Evolutionary conservation across 768 basidiomycete genomes (phyloP), one percentile per base, ranked within the genome.

Genomic region (Neoboletus subvelutipes): DNA sequence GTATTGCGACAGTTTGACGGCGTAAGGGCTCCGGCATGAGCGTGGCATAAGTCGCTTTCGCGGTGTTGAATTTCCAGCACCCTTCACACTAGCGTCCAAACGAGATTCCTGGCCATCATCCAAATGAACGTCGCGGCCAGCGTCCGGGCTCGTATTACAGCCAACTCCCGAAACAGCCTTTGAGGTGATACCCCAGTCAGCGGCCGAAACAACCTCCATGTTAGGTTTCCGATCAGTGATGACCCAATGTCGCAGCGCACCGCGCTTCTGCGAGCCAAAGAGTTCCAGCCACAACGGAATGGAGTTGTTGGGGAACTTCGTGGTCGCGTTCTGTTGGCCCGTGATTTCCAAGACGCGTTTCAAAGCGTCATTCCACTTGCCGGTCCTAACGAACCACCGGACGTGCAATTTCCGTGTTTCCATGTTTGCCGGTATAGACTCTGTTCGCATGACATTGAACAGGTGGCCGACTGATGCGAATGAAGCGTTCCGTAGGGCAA

Each of bases 221-320:
- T 17, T 17, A 28, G 50, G 28, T 41, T 40, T 47, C 39, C 17
- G 36, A 57, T 47, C 20, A 24, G 54, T 39, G 47, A 58, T 54
- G 24, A 51, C 31, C 62, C 64, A 66, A 42, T 47, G 57, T 37
- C 70, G 66, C 28, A 68, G 59, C 6, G 71, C 75, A 45, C 75
- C 73, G 50, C 73, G 69, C 53, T 77, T 78, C 58, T 69, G 64
- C 18, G 76, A 74, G 46, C 77, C 75, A 61, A 83, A 80, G 60
- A 89, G 81, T 59, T 89, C 86, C 43, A 83, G 56, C 87, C 85
- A 88, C 50, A 89, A 68, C 5, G 71, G 81, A 33, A 78, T 71
- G 31, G 56, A 42, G 8, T 56, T 58, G 28, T 9, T 42, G 26
- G 39, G 48, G 11, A 29, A 31, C 7, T 39, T 52, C 24, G 57